Percentiles rank a stretch among this genome's conserved stretches.
Evolutionary conservation across 1,284 basidiomycete species (phyloP).

Genomic region (Porodaedalea pini): DNA sequence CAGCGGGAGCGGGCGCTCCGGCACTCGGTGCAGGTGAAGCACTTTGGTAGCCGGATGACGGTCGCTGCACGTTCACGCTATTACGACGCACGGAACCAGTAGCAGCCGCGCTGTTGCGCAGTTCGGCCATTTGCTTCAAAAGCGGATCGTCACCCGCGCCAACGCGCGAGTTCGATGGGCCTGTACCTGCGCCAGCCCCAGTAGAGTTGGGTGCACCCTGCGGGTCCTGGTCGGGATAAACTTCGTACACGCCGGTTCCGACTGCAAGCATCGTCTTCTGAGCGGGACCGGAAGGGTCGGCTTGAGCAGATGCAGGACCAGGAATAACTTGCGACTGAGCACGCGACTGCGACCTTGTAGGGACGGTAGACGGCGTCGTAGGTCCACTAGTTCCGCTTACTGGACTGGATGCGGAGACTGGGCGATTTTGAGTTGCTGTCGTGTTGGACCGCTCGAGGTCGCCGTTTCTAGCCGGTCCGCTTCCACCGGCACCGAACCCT

Average conservation of each 20-base stretch:
- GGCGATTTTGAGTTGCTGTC: conserved; percentile 31
- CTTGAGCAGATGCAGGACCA: neutral
- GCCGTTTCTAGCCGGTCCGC: conserved; percentile 27
- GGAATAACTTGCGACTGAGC: conserved; percentile 2
- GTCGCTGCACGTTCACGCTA: conserved; percentile 24
- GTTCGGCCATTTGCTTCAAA: conserved; percentile 63
- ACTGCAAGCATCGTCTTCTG: conserved; percentile 66
- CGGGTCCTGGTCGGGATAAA: conserved; percentile 61
- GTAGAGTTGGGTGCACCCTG: conserved; percentile 24
- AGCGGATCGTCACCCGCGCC: conserved; percentile 65
- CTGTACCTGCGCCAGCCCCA: conserved; percentile 17
- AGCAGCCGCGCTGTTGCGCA: conserved; percentile 34
- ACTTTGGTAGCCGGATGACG: conserved; percentile 10
- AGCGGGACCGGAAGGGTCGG: conserved; percentile 25
- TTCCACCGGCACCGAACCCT: conserved; percentile 61
- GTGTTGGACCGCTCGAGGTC: conserved; percentile 28
- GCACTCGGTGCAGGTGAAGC: conserved; percentile 31
- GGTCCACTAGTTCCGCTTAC: conserved; percentile 24
- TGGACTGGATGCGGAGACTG: conserved; percentile 27
- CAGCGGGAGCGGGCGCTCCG: conserved; percentile 8
- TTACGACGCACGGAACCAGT: conserved; percentile 31
- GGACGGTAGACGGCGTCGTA: conserved; percentile 5
- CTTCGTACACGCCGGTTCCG: conserved; percentile 61
- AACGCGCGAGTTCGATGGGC: conserved; percentile 26
- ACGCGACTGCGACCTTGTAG: neutral